Evolutionary conservation across 2,329 filamentous ascomycete species (phyloP), one percentile per base, ranked within the genome.

Genomic region (Exophiala phaeomuriformis): DNA sequence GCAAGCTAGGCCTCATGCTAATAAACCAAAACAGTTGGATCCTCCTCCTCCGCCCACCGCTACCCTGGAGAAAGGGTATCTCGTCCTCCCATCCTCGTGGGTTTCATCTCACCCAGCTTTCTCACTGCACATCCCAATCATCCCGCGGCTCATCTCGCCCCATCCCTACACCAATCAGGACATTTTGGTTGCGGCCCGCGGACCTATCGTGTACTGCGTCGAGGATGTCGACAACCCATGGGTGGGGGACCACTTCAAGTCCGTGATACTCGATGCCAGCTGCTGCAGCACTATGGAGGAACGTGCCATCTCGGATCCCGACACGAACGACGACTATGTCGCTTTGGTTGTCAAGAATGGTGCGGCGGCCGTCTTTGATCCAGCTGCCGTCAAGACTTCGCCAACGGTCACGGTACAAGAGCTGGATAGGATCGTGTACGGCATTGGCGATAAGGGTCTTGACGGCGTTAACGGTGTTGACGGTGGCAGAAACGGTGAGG

Each of bases 201-300:
- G 81, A 0, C 81, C 80, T 0, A 62, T 84, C 4, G 68, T 83
- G 3, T 84, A 83, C 64, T 84, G 80, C 53, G 72, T 78, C 3
- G 81, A 84, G 61, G 80, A 83, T 51, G 61, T 71, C 4, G 80
- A 83, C 60, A 81, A 83, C 52, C 35, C 66, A 0, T 81, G 77
- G 77, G 79, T 77, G 47, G 61, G 68, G 1, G 72, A 80, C 59
- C 78, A 82, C 63, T 81, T 81, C 69, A 78, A 75, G 60, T 68
- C 51, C 53, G 32, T 58, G 49, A 10, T 56, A 56, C 5, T 64
- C 60, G 51, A 56, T 32, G 30, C 52, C 5, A 29, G 3, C 2
- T 58, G 52, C 40, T n/a, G 6, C 19, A 5, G 36, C 59, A 3
- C 30, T 33, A 2, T 53, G 59, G 30, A 46, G 37, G 3, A 9